A percentile compares a stretch with the other conserved stretches of the same genome.
Conservation (phyloP, 768 basidiomycete genomes). For the Russula emetica region DNA sequence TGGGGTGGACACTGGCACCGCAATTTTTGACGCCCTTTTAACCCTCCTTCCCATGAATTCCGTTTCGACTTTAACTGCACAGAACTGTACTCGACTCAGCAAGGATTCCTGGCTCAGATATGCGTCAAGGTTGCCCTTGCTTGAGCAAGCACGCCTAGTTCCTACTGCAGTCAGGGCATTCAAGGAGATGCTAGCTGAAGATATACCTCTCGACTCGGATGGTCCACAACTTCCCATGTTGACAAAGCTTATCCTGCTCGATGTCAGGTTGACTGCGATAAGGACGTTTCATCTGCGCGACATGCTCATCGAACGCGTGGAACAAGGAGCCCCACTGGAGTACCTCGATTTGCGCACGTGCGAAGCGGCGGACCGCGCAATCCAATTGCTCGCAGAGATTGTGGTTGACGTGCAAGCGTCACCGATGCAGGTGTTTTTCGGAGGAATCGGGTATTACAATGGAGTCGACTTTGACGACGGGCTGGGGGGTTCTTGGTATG, state of each 20-base stretch:
- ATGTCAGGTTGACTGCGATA: neutral
- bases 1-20: neutral
- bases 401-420: no score
- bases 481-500: no score
- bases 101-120: no score
- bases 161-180: neutral
- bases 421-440: no score
- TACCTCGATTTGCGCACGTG: neutral
- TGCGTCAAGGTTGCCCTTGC: neutral
- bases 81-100: no score
- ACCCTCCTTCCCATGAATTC: neutral
- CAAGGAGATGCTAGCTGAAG: neutral
- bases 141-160: neutral
- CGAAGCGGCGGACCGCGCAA: constrained; percentile 28
- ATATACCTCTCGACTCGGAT: no score
- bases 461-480: no score
- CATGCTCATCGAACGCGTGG: neutral
- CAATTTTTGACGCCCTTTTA: neutral
- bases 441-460: no score
- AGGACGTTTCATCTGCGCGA: neutral
- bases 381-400: neutral
- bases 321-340: neutral
- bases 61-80: neutral
- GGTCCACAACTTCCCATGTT: no score
- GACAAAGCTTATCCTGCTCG: neutral